phyloP scores from a whole-genome alignment of 129 eudicot species.

The Saposhnikovia divaricata region DNA sequence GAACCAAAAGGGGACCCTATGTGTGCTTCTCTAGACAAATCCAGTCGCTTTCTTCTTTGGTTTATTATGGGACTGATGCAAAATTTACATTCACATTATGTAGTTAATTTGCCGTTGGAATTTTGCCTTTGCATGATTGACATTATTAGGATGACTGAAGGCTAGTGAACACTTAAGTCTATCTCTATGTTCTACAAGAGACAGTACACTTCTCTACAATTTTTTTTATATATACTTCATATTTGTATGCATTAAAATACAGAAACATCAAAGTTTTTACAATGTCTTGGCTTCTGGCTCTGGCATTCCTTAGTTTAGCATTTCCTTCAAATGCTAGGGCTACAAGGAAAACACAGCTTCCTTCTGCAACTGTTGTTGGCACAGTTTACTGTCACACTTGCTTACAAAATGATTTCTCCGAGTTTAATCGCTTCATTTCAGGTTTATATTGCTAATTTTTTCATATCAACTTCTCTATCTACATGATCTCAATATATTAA shows the following conservation, averaged over 20 bases:
- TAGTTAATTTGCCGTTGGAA: constrained; percentile 4
- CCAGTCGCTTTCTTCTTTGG: neutral
- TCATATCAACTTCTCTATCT: neutral
- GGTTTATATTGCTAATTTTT: constrained; percentile 29
- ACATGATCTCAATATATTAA: neutral
- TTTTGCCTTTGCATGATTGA: constrained; percentile 46
- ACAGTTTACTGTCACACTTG: constrained; percentile 84
- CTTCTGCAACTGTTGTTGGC: constrained; percentile 55
- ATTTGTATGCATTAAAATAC: neutral
- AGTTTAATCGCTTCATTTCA: constrained; percentile 63
- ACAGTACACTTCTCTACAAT: neutral
- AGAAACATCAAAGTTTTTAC: constrained; percentile 1
- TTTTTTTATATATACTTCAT: neutral
- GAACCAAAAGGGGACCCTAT: constrained; percentile 46
- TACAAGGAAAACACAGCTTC: constrained; percentile 19
- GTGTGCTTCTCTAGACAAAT: neutral
- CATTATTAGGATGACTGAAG: constrained; percentile 36
- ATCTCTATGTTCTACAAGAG: neutral
- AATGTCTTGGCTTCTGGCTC: constrained; percentile 41
- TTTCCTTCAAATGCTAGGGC: constrained; percentile 27
- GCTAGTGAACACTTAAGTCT: neutral
- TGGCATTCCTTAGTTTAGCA: constrained; percentile 30
- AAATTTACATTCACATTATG: constrained; percentile 31
- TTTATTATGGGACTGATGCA: neutral
- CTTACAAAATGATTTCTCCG: constrained; percentile 42